These are phyloP conservation scores for Fusarium austroafricanum DNA, from an alignment of 2,329 filamentous ascomycete species.

Conservation along the genomic window DNA sequence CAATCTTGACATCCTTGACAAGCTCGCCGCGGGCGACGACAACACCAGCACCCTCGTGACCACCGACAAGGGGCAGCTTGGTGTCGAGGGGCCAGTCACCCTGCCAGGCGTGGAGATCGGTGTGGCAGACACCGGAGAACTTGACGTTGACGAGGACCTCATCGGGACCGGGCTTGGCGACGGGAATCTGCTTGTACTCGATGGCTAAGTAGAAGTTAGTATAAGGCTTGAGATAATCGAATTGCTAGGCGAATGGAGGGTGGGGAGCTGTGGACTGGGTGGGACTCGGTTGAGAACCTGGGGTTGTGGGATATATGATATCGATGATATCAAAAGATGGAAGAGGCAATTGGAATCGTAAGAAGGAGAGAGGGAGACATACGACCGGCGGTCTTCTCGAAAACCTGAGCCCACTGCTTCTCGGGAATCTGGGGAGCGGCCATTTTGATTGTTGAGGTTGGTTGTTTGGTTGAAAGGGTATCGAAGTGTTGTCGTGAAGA, in stretches of 20 bases:
- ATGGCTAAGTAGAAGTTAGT: slow-evolving; percentile 59
- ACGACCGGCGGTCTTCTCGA: slow-evolving; percentile 82
- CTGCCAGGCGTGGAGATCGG: slow-evolving; percentile 81
- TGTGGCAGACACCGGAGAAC: slow-evolving; percentile 92
- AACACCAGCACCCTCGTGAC: slow-evolving; percentile 81
- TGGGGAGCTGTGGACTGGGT: slow-evolving; percentile 30
- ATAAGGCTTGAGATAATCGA: slow-evolving; percentile 5
- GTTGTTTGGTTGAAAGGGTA: slow-evolving; percentile 28
- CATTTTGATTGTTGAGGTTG: slow-evolving; percentile 45
- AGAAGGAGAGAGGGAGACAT: slow-evolving; percentile 49
- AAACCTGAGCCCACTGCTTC: slow-evolving; percentile 91
- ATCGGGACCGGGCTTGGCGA: slow-evolving; percentile 83
- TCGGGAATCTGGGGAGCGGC: slow-evolving; percentile 69
- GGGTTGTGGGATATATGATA: slow-evolving; percentile 10
- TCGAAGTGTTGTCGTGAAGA: slow-evolving; percentile 43
- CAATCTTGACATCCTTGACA: slow-evolving; percentile 81
- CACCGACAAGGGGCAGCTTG: slow-evolving; percentile 88
- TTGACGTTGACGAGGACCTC: slow-evolving; percentile 94
- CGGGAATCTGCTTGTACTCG: slow-evolving; percentile 84
- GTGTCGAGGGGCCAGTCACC: slow-evolving; percentile 89
- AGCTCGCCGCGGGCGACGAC: slow-evolving; percentile 84
- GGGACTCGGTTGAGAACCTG: slow-evolving; percentile 24
- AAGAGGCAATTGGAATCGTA: slow-evolving; percentile 17
- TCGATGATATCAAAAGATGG: slow-evolving; percentile 20
- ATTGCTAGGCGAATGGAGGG: slow-evolving; percentile 26